A percentile compares a stretch with the other conserved stretches of the same genome.
Evolutionary conservation across 495 filamentous ascomycete genomes (phyloP).

Genomic region (Aspergillus leporis): DNA sequence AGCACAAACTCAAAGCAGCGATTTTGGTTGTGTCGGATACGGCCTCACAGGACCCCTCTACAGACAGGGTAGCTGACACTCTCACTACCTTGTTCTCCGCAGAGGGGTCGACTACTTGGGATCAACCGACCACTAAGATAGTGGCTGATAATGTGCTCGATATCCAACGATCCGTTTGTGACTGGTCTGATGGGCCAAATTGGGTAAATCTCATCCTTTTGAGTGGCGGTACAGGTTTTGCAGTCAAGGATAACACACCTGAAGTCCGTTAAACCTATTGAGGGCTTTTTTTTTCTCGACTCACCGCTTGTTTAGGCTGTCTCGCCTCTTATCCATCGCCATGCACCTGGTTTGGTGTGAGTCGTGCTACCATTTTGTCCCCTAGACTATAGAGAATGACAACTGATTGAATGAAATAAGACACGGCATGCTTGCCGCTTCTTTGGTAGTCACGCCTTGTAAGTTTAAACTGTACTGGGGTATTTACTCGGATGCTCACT

Average conservation of each 20-base stretch:
- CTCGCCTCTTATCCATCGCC: conserved; percentile 74
- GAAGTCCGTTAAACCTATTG: conserved; percentile 57
- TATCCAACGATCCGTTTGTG: conserved; percentile 70
- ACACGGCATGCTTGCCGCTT: conserved; percentile 90
- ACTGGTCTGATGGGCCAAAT: conserved; percentile 65
- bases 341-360: conserved; percentile 85
- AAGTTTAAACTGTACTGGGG: conserved; percentile 35
- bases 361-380: conserved; percentile 26
- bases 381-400: conserved; percentile 9
- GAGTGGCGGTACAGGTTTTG: conserved; percentile 93
- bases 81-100: conserved; percentile 67
- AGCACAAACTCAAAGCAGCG: conserved; percentile 46
- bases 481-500: conserved; percentile 22
- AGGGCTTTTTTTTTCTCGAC: conserved; percentile 8
- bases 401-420: conserved; percentile 43
- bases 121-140: conserved; percentile 65
- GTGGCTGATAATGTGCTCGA: conserved; percentile 75
- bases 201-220: conserved; percentile 76
- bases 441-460: conserved; percentile 87
- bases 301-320: conserved; percentile 63
- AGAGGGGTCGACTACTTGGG: conserved; percentile 67
- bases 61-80: conserved; percentile 66
- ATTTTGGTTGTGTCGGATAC: conserved; percentile 93
- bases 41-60: conserved; percentile 76
- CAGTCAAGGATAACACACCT: conserved; percentile 82